These are phyloP conservation scores for Cyclaneusma minus DNA, from an alignment of 2,329 filamentous ascomycete genomes.

Conservation along the genomic window DNA sequence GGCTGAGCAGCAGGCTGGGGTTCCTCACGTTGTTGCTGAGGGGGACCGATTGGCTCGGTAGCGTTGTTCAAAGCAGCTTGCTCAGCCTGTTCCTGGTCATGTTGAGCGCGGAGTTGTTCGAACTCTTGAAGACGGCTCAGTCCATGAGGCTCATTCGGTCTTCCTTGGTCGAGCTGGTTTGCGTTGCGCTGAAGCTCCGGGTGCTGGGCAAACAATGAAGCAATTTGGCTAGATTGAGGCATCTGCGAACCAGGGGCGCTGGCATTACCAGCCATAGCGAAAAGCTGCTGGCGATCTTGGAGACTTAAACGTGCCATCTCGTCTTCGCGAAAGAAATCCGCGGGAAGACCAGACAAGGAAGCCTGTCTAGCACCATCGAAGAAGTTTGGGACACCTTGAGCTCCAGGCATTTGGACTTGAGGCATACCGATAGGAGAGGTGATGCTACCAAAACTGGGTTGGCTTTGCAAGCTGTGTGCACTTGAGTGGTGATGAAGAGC, in stretches of 20 bases:
- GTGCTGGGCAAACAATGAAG: slow-evolving; percentile 14
- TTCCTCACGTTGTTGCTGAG: slow-evolving; percentile 10
- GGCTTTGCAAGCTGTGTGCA: slow-evolving; percentile 88
- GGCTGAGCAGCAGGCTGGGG: slow-evolving; percentile 8
- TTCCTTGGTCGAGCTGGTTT: slow-evolving; percentile 42
- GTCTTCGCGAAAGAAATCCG: slow-evolving; percentile 51
- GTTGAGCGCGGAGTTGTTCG: slow-evolving; percentile 58
- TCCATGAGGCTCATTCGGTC: slow-evolving; percentile 41
- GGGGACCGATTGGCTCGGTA: slow-evolving; percentile 13
- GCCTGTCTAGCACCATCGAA: slow-evolving; percentile 43
- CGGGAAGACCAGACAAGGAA: slow-evolving; percentile 25
- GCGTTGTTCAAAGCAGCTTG: slow-evolving; percentile 18
- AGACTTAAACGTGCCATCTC: slow-evolving; percentile 56
- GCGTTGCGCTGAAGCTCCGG: slow-evolving; percentile 30
- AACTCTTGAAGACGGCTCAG: slow-evolving; percentile 68
- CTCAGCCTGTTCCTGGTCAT: slow-evolving; percentile 36
- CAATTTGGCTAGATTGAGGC: slow-evolving; percentile 15
- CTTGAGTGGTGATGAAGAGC: slow-evolving; percentile 85
- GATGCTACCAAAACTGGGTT: slow-evolving; percentile 92
- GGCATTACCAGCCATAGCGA: slow-evolving; percentile 11
- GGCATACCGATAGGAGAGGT: slow-evolving; percentile 61
- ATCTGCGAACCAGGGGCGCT: slow-evolving; percentile 8
- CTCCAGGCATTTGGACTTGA: slow-evolving; percentile 41
- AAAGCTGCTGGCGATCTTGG: slow-evolving; percentile 10
- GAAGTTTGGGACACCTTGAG: slow-evolving; percentile 40